Evolutionary conservation across 1,139 yeast species (phyloP).

Genomic region (Geotrichum carabidarum): DNA sequence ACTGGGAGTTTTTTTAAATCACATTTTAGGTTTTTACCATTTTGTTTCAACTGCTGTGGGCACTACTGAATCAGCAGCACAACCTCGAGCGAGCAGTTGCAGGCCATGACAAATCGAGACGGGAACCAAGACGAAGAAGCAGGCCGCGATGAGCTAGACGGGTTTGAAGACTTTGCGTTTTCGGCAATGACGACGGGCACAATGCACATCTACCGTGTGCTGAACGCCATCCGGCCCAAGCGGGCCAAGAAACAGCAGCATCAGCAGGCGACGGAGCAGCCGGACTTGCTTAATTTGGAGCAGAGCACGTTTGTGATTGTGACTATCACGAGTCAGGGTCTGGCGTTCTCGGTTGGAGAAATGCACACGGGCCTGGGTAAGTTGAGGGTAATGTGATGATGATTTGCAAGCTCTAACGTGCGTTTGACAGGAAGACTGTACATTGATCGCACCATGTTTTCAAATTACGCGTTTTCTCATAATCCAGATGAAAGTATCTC

Average conservation of each 20-base stretch:
- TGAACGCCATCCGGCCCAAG: constrained; percentile 27
- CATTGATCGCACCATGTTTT: constrained; percentile 6
- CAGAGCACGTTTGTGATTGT: constrained; percentile 18
- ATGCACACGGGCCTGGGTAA: constrained; percentile 30
- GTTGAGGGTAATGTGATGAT: constrained; percentile 6
- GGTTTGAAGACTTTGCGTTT: constrained; percentile 18
- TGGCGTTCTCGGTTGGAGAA: constrained; percentile 30
- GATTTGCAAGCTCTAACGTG: constrained; percentile 1
- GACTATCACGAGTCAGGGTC: constrained; percentile 30
- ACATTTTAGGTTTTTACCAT: too few relatives aligned
- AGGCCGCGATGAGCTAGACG: constrained; percentile 1
- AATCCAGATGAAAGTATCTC: constrained; percentile 20
- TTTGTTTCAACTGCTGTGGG: neutral
- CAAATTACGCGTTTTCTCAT: constrained; percentile 3
- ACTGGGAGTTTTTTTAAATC: neutral
- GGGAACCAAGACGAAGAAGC: neutral
- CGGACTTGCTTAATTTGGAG: neutral
- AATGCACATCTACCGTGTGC: constrained; percentile 28
- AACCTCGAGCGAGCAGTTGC: neutral
- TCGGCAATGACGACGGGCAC: constrained; percentile 32
- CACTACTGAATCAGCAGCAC: neutral
- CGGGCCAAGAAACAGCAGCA: constrained; percentile 20
- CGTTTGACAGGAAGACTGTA: neutral
- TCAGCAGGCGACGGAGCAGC: neutral
- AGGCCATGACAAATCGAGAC: neutral